Evolutionary conservation across 208 protist species (phyloP).

Genomic region (Leishmania tropica): DNA sequence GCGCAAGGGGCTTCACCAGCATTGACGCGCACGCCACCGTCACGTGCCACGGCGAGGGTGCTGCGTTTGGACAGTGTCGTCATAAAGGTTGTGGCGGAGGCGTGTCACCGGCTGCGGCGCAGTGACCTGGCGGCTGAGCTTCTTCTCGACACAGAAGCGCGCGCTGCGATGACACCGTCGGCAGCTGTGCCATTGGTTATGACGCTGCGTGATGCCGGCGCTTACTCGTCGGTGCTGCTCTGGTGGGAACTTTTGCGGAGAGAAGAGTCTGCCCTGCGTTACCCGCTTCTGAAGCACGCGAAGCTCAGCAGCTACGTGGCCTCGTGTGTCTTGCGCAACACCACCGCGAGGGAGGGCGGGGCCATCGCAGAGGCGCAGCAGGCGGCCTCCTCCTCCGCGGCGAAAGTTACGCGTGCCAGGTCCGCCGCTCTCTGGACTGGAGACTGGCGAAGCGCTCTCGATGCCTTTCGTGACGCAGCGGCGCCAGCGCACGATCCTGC

Average conservation of each 20-base stretch:
- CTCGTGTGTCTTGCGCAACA: slow-evolving; percentile 39
- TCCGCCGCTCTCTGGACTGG: neutral
- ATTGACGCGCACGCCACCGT: neutral
- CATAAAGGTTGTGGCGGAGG: slow-evolving; percentile 24
- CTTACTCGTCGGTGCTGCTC: slow-evolving; percentile 5
- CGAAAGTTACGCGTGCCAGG: neutral
- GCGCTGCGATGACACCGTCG: slow-evolving; percentile 25
- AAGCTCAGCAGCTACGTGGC: slow-evolving; percentile 71
- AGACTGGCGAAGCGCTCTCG: slow-evolving; percentile 33
- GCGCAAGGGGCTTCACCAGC: neutral
- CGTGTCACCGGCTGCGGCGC: slow-evolving; percentile 11
- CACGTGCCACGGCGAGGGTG: slow-evolving; percentile 13
- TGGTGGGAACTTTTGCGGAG: slow-evolving; percentile 26
- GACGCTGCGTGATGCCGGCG: slow-evolving; percentile 26
- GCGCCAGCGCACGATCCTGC: slow-evolving; percentile 18
- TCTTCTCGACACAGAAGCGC: neutral
- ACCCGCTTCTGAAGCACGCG: slow-evolving; percentile 39
- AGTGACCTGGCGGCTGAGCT: slow-evolving; percentile 9
- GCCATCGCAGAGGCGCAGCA: neutral
- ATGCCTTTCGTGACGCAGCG: slow-evolving; percentile 27
- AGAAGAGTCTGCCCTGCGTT: slow-evolving; percentile 4
- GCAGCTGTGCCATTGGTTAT: slow-evolving; percentile 29
- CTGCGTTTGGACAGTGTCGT: slow-evolving; percentile 18
- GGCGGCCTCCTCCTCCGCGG: neutral
- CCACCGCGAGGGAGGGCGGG: neutral